Base-by-base conservation (phyloP, 108 stramenopile species). In the Nannochloropsis oceanica region DNA sequence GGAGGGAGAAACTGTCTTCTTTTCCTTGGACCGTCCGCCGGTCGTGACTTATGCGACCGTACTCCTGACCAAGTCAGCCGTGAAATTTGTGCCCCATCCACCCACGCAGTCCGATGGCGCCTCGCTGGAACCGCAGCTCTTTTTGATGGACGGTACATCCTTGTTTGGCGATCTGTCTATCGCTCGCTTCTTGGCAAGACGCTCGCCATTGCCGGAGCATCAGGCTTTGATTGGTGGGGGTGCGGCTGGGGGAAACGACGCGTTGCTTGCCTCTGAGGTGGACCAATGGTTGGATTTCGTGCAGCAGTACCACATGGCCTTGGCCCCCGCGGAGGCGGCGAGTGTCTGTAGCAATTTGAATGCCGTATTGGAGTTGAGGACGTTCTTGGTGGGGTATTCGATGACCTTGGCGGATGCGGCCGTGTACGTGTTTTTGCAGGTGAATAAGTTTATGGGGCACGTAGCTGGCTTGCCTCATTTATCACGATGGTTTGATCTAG, bases 221-320 rank as follows among this genome's bases (percentile, higher is more conserved):
- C 84, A 42, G n/a, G 59, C 59, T 18, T n/a, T 81, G 25, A 50
- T 20, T 14, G 81, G 81, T 24, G n/a, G 12, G 18, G 81, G 42
- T 46, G 44, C 85, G 43, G 85, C 84, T 13, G 87, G 85, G 2
- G 87, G 84, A 8, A 24, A 86, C 11, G 85, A 90, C 46, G 80
- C 89, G 11, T 87, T 87, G 84, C 27, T 81, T 44, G 81, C 80
- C 11, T 85, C 89, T 13, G 79, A 87, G 25, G 87, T 96, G 44
- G 95, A 97, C 87, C 91, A 96, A 88, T 98, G 96, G 96, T 87
- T 96, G 22, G 96, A 98, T 85, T 94, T 96, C 86, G 91, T 93
- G 12, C 87, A 90, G 13, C 91, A 95, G 0, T 84, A 94, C 85
- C 85, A 89, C 26, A 91, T 91, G 83, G 93, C 82, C 86, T 87